Evolutionary conservation across 202 grass and related monocot species (phyloP), one percentile per base, ranked within the genome.

Genomic region (Elaeis oleifera): DNA sequence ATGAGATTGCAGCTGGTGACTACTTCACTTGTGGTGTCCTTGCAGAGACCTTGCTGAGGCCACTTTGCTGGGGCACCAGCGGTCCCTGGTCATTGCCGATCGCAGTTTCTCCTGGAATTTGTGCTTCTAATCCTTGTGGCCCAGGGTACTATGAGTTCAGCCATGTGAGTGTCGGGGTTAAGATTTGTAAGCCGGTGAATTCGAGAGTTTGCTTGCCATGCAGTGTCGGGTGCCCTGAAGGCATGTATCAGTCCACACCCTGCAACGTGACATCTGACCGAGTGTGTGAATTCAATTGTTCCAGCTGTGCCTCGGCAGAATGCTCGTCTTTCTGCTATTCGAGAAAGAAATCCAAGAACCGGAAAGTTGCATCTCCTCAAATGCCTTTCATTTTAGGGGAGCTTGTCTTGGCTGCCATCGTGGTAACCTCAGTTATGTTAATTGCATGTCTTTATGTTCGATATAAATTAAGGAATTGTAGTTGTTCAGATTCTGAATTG

Each of bases 21-120:
- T 99, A 99, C 83, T 99, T 99, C 56, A 89, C 94, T 2, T 99
- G 94, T 31, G 94, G 94, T n/a, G 80, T 99, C 50, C 71, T 90
- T 59, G 78, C 88, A 21, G 80, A 76, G 50, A 75, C 74, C 52
- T 83, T 62, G 0, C 68, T 89, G 57, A 78, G 84, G 61, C 88
- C 88, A 18, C 75, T 78, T 65, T 99, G 94, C 56, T 99, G 94
- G 94, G 94, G 94, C 49, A 84, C 90, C 51, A 82, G 85, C 52
- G 94, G 94, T 8, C 70, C 88, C 18, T 80, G 84, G 80, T 77
- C 88, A 19, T 70, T 99, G 36, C 94, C 94, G 18, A 86, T 87
- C 80, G 94, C 94, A 0, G 88, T 94, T 32, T 83, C 88, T 4
- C 94, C 94, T 50, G 94, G 94, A 53, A 81, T 99, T 54, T 99